Base-by-base conservation (phyloP, 306 rosid genomes). In the Medicago arabica region DNA sequence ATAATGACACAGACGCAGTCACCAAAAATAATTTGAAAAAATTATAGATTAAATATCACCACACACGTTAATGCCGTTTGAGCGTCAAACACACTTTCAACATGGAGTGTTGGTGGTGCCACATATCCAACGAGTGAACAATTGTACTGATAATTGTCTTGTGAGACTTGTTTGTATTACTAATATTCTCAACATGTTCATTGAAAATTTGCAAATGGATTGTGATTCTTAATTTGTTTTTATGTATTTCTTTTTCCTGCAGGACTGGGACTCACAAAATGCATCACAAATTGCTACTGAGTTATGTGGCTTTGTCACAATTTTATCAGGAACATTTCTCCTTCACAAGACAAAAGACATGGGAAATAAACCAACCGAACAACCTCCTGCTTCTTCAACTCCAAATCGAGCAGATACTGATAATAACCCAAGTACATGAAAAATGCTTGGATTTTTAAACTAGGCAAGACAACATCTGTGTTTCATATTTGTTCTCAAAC, bases 281-380 rank as follows among this genome's bases (percentile, higher is more conserved):
- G 89, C 88, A 50, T 75, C 96, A 25, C 97, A 91, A 39, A 89
- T 94, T 11, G 95, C 85, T 38, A 86, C 97, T 4, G 94, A 94
- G 61, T 39, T 94, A 70, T 94, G 97, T 63, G 98, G 98, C 49
- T 94, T 94, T 80, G 89, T 92, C 19, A 92, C 97, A 25, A 94
- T 94, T 63, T 84, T 94, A 57, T 71, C 96, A 3, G 98, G 98
- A 59, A 92, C 98, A 4, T 94, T 94, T 84, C 96, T 94, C 67
- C 98, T 94, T 49, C 98, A 92, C 84, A 90, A 86, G 84, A 94
- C 98, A 50, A 86, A 91, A 82, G 96, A 94, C 40, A 88, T 94
- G 98, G 98, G 94, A 43, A 79, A 69, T 36, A 67, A n/a, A 53
- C 81, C 91, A 15, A 0, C 40, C 2, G 83, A 87, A 18, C 28